Evolutionary conservation across 129 eudicot species (phyloP), one percentile per base, ranked within the genome.

Genomic region (Centrapalus pauciflorus): DNA sequence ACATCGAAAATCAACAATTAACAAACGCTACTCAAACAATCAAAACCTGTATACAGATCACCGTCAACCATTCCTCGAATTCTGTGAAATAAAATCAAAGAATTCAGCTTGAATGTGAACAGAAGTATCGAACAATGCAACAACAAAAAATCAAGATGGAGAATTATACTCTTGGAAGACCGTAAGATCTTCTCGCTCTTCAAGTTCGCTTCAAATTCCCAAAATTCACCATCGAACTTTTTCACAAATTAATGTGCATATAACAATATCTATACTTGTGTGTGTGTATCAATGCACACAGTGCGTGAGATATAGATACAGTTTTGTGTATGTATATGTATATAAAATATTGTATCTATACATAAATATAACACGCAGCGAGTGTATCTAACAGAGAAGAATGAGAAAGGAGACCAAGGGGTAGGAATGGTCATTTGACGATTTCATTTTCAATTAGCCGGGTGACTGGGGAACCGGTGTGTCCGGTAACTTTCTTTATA

Each of bases 41-140:
- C 34, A 77, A 49, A 30, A 82, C 85, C 87, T 82, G 69, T 9
- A 73, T 68, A 50, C 78, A 74, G 85, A 81, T 85, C 87, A 82
- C 85, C 82, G 69, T 76, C 67, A 55, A 60, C 72, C 68, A 78
- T 67, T 71, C 67, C 60, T 48, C 69, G 40, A 46, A 52, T 14
- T 28, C 75, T 45, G 23, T 50, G 9, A 70, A 69, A n/a, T 8
- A 58, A 28, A 33, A 51, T 38, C 54, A 10, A 57, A 37, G 60
- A 66, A 75, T 75, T 71, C 60, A 70, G 71, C 83, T 70, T 76
- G 61, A 78, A 81, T 51, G 71, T 61, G 19, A 72, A 58, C 59
- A 23, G 55, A 77, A 61, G 55, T 51, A 76, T 8, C 25, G 1
- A 28, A 20, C 56, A 72, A 72, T 72, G 77, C 71, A 50, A 72